Evolutionary conservation across 148 eudicot species (phyloP).

Genomic region (Oxyria digyna): DNA sequence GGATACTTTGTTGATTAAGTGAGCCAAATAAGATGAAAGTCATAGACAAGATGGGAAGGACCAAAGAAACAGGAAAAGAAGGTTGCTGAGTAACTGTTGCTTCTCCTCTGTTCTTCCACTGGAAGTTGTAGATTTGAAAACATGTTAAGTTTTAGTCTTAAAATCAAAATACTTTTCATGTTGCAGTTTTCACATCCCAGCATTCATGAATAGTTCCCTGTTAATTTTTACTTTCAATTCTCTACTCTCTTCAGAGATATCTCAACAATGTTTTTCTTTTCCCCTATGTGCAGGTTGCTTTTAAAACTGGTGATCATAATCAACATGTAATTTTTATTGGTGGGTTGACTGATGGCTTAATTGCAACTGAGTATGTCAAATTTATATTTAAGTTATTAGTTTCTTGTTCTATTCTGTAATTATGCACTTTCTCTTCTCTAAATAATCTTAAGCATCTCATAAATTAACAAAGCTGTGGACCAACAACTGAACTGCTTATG

Average conservation of each 20-base stretch:
- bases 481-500: not conserved
- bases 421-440: not conserved
- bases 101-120: not conserved
- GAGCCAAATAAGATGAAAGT: not conserved
- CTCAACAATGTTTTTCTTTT: constrained; percentile 1
- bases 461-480: not conserved
- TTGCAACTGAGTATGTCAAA: constrained; percentile 86
- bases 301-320: constrained; percentile 76
- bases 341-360: constrained; percentile 87
- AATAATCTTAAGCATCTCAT: not conserved
- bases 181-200: not conserved
- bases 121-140: not conserved
- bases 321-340: constrained; percentile 88
- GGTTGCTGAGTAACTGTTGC: not conserved
- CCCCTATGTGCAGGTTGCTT: constrained; percentile 61
- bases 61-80: constrained; percentile 1
- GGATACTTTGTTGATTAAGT: too few relatives aligned
- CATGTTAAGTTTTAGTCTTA: not conserved
- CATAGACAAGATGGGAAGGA: not conserved
- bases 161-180: not conserved
- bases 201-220: not conserved
- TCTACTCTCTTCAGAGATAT: not conserved
- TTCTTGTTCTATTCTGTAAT: not conserved
- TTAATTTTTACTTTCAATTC: not conserved
- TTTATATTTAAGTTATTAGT: not conserved